These are phyloP conservation scores for Salvia rosmarinus DNA, from an alignment of 257 asterid genomes.

Conservation along the genomic window DNA sequence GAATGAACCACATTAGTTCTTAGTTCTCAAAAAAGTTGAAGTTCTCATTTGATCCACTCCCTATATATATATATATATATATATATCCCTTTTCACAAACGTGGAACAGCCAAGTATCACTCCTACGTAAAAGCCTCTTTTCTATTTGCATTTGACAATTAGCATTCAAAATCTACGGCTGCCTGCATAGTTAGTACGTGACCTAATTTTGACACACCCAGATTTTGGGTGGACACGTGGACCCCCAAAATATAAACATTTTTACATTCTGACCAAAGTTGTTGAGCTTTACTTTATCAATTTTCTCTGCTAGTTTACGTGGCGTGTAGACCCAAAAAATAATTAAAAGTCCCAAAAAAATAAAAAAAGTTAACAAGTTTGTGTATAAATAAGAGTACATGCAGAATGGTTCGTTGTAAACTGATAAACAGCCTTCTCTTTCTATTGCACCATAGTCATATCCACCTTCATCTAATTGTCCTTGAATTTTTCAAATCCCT, in stretches of 20 bases:
- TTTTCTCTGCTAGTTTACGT: slow-evolving; percentile 11
- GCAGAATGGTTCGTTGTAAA: slow-evolving; percentile 50
- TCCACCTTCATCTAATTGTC: slow-evolving; percentile 61
- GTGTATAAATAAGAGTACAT: slow-evolving; percentile 40
- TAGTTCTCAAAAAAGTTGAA: too few species aligned
- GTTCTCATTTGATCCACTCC: too few species aligned
- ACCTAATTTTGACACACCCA: slow-evolving; percentile 26
- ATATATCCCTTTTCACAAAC: slow-evolving; percentile 1
- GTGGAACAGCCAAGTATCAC: slow-evolving; percentile 26
- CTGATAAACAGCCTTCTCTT: slow-evolving; percentile 50
- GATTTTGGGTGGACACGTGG: slow-evolving; percentile 25
- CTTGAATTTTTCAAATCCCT: slow-evolving; percentile 19
- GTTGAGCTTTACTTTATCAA: slow-evolving; percentile 25
- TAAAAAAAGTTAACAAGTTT: not conserved
- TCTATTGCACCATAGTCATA: slow-evolving; percentile 52
- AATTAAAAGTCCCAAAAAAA: not conserved
- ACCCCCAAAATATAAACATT: not conserved
- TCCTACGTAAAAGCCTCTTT: not conserved
- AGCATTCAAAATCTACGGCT: slow-evolving; percentile 23
- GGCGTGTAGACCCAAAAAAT: slow-evolving; percentile 23
- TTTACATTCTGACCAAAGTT: slow-evolving; percentile 26
- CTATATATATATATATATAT: too few species aligned
- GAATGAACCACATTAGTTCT: too few species aligned
- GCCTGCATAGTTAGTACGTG: slow-evolving; percentile 28
- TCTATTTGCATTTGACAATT: not conserved